Conservation (phyloP, 139 green algal species). For the Axilococcus clingmanii region DNA sequence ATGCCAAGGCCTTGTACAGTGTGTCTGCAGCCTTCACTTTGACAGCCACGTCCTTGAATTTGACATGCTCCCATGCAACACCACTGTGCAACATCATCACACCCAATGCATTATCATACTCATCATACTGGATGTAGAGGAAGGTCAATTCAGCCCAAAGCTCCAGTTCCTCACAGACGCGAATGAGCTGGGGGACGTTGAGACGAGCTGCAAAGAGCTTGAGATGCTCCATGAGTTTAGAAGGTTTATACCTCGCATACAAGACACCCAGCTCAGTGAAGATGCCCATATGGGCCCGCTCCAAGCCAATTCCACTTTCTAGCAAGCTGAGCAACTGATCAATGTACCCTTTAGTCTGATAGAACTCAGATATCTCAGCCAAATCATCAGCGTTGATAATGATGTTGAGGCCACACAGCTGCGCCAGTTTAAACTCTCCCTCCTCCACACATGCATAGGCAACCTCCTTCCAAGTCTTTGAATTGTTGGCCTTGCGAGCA, state of each 20-base stretch:
- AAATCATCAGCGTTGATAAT: conserved; percentile 98
- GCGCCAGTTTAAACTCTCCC: conserved; percentile 89
- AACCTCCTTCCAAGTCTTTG: conserved; percentile 95
- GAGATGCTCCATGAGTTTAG: conserved; percentile 98
- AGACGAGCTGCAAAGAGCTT: conserved; percentile 94
- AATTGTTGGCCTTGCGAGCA: conserved; percentile 91
- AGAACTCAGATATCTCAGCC: conserved; percentile 91
- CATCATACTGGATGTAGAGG: conserved; percentile 95
- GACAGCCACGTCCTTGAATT: conserved; percentile 80
- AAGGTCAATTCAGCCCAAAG: conserved; percentile 96
- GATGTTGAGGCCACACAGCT: conserved; percentile 98
- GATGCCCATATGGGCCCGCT: conserved; percentile 99
- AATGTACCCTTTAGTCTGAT: conserved; percentile 82
- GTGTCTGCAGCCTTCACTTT: conserved; percentile 54
- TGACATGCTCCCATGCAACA: conserved; percentile 93
- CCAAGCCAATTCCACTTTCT: conserved; percentile 93
- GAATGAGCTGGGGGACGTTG: conserved; percentile 98
- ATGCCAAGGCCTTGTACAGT: conserved; percentile 90
- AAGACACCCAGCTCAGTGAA: conserved; percentile 96
- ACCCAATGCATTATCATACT: conserved; percentile 94
- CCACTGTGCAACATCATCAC: conserved; percentile 92
- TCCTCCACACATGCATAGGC: conserved; percentile 96
- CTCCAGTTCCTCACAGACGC: conserved; percentile 85
- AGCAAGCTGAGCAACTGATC: conserved; percentile 93
- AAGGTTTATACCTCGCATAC: conserved; percentile 71